These are phyloP conservation scores for Lentinula sp. DNA, from an alignment of 768 basidiomycete genomes.

Conservation along the genomic window DNA sequence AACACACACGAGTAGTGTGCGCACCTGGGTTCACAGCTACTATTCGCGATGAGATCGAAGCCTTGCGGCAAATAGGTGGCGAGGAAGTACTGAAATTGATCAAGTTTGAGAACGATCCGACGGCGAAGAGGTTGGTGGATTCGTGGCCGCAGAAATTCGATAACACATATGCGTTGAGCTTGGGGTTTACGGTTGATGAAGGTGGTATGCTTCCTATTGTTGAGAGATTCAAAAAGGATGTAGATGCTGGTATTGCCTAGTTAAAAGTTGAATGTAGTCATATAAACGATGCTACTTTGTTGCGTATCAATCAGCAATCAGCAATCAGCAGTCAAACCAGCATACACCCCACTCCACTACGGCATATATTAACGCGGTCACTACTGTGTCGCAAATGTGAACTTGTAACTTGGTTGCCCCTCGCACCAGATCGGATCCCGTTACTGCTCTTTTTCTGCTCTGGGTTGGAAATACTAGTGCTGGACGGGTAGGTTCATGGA, in stretches of 20 bases:
- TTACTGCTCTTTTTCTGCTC: too few species aligned
- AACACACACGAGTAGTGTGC: constrained; percentile 48
- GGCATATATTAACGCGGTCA: too few species aligned
- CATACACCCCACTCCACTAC: too few species aligned
- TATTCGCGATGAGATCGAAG: constrained; percentile 46
- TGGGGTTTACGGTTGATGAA: constrained; percentile 39
- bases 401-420: too few species aligned
- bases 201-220: constrained; percentile 41
- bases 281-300: too few species aligned
- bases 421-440: too few species aligned
- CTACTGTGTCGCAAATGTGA: too few species aligned
- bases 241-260: constrained; percentile 16
- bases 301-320: too few species aligned
- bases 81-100: constrained; percentile 38
- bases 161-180: constrained; percentile 32
- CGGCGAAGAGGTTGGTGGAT: constrained; percentile 34
- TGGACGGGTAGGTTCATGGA: too few species aligned
- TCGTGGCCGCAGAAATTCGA: constrained; percentile 45
- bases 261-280: too few species aligned
- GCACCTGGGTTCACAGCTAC: constrained; percentile 56
- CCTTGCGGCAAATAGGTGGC: constrained; percentile 48
- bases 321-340: too few species aligned
- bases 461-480: too few species aligned
- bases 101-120: constrained; percentile 37
- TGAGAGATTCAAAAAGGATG: constrained; percentile 26